Percentiles rank a stretch among this genome's conserved stretches.
Conservation (phyloP, 2,329 filamentous ascomycete genomes). For the Arthrocladium fulminans region DNA sequence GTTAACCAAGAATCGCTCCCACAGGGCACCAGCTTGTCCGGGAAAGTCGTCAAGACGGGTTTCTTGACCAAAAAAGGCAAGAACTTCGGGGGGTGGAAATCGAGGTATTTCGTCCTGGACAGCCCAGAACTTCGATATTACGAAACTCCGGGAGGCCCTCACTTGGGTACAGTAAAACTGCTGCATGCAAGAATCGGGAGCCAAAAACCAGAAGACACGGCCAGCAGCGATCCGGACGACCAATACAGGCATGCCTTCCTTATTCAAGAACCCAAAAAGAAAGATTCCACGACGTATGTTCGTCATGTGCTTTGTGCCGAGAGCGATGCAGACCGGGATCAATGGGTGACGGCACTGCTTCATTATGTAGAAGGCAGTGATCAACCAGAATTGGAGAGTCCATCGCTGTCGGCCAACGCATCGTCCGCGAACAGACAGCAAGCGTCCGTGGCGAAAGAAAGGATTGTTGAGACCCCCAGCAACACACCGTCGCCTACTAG, state of each 20-base stretch:
- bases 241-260: constrained; percentile 96
- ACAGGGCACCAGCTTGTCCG: constrained; percentile 46
- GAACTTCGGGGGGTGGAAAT: constrained; percentile 99
- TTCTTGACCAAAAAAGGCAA: constrained; percentile 96
- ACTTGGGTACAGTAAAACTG: constrained; percentile 88
- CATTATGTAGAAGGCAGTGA: constrained; percentile 76
- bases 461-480: constrained; percentile 12
- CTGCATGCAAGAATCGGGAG: constrained; percentile 88
- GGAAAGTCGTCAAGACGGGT: constrained; percentile 66
- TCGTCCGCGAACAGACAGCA: not conserved
- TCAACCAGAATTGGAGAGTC: constrained; percentile 29
- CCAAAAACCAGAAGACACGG: constrained; percentile 58
- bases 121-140: constrained; percentile 76
- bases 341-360: constrained; percentile 84
- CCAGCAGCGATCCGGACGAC: constrained; percentile 60
- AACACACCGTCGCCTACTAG: constrained; percentile 29
- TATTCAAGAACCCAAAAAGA: constrained; percentile 90
- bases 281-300: constrained; percentile 78
- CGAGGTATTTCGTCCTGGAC: constrained; percentile 61
- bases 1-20: constrained; percentile 24
- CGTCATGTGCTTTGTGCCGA: constrained; percentile 94
- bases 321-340: constrained; percentile 82
- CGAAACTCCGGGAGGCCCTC: constrained; percentile 79
- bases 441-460: not conserved
- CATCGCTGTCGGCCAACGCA: constrained; percentile 1